Evolutionary conservation across 192 early-diverging fungal species (phyloP), one percentile per base, ranked within the genome.

Genomic region (Backusella psychrophila): DNA sequence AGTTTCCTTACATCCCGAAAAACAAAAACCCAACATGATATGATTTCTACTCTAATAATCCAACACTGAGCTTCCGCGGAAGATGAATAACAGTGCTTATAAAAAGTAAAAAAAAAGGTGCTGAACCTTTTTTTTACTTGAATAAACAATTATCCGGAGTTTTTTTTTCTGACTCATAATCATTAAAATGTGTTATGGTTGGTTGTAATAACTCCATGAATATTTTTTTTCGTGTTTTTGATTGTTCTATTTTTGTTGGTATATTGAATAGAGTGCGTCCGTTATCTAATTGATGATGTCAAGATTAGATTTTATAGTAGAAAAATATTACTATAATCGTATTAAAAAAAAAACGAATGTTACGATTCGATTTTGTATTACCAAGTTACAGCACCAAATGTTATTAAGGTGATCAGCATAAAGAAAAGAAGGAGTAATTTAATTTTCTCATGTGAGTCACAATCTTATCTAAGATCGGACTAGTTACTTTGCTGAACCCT

Each of bases 391-490:
- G 17, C 26, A 59, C 56, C 23, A 29, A 63, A 63, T 29, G 26
- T 29, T 63, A 26, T 59, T 26, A 8, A 39, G 56, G 3, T 63
- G 56, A 29, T 63, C 21, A 63, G 56, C 56, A 63, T 68, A 68
- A 68, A 36, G 9, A 17, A 66, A 36, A 34, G 33, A 68, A 68
- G n/a, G 33, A 36, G 35, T n/a, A 68, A 68, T 35, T 35, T 33
- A 68, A 31, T 68, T 36, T 68, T 35, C 33, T 68, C 66, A 68
- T 68, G 66, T 68, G 66, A 68, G 66, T 68, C 66, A 68, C 66
- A 36, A 68, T 68, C 66, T 68, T 68, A 68, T 68, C 66, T 68
- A n/a, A 29, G 66, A 68, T 68, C 66, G 66, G 66, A 68, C 33
- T 33, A 35, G 35, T 68, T 68, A 66, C 46, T 49, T 49, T 29